Base-by-base conservation (phyloP, 2,329 filamentous ascomycete genomes). In the Triangularia verruculosa region DNA sequence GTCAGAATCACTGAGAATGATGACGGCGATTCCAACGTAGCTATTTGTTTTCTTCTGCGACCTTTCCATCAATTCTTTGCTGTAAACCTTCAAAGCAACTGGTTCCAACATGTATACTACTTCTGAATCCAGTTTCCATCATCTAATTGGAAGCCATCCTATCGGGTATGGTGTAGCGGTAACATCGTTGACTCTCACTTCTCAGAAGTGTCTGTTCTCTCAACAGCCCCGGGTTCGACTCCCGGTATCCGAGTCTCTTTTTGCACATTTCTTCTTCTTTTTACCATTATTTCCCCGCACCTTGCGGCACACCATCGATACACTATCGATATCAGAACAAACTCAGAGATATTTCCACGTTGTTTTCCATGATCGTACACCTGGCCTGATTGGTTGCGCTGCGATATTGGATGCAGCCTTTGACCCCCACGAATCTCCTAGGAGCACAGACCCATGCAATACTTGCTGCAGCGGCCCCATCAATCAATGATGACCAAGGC, bases 141-240 rank as follows among this genome's bases (percentile, higher is more conserved):
- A n/a, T 54, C 51, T 13, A 54, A 54, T 54, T 24, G 11, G 51
- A n/a, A 54, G n/a, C 12, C 51, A n/a, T 17, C n/a, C 51, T 20
- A n/a, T 54, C 51, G 51, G 51, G 51, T 54, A 54, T 54, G 51
- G 51, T 54, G 51, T 54, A 54, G 51, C 51, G 51, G 51, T 54
- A 54, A 54, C 51, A 54, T 54, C 51, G 51, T 54, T 54, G 51
- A 54, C 51, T 54, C 51, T 54, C 51, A 54, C 51, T 54, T 54
- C 51, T 54, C 22, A 54, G 51, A 54, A 54, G 51, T 54, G 51
- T n/a, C 51, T 54, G 51, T 28, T 54, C 25, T 54, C 51, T 54
- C 51, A 54, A 54, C 51, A 54, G 51, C 51, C 51, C 51, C 51
- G 51, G 51, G 51, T 54, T 54, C 51, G 51, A 54, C 51, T 54